Evolutionary conservation across 2,329 filamentous ascomycete species (phyloP).

Genomic region (Aspergillus sclerotialis): DNA sequence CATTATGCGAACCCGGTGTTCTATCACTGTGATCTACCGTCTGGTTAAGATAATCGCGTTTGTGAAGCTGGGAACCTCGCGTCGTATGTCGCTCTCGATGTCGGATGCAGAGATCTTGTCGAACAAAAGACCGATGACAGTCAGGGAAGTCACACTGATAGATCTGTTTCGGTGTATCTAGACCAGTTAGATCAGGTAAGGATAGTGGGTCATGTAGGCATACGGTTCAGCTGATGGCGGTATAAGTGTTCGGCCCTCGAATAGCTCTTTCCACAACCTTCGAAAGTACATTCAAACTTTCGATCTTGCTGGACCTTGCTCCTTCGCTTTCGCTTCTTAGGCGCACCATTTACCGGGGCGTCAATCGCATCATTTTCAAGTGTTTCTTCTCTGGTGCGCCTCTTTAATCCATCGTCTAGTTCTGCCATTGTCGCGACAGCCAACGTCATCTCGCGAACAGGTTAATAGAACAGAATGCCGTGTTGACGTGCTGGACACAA

Average conservation of each 20-base stretch:
- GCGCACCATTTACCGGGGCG: constrained; percentile 5
- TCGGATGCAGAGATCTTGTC: constrained; percentile 83
- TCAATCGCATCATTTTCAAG: constrained; percentile 10
- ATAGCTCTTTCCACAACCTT: constrained; percentile 91
- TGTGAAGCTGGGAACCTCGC: constrained; percentile 45
- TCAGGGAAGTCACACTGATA: constrained; percentile 90
- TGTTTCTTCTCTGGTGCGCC: constrained; percentile 2
- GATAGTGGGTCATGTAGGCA: constrained; percentile 5
- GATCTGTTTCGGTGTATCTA: constrained; percentile 88
- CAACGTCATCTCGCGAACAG: constrained; percentile 12
- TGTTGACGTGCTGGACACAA: background rate
- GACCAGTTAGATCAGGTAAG: constrained; percentile 7
- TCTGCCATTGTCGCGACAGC: constrained; percentile 14
- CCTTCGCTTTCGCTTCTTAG: constrained; percentile 24
- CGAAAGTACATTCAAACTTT: constrained; percentile 71
- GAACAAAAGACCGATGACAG: constrained; percentile 83
- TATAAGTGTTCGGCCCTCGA: constrained; percentile 95
- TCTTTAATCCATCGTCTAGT: constrained; percentile 7
- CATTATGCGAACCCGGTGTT: too few relatives aligned
- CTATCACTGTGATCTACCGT: constrained; percentile 14
- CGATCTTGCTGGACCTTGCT: constrained; percentile 41
- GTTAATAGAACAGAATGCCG: background rate
- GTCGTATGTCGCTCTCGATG: constrained; percentile 76
- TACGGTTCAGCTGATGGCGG: constrained; percentile 90
- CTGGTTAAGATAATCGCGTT: constrained; percentile 40